Evolutionary conservation across 345 rosid genomes (phyloP), one percentile per base, ranked within the genome.

Genomic region (Firmiana major): DNA sequence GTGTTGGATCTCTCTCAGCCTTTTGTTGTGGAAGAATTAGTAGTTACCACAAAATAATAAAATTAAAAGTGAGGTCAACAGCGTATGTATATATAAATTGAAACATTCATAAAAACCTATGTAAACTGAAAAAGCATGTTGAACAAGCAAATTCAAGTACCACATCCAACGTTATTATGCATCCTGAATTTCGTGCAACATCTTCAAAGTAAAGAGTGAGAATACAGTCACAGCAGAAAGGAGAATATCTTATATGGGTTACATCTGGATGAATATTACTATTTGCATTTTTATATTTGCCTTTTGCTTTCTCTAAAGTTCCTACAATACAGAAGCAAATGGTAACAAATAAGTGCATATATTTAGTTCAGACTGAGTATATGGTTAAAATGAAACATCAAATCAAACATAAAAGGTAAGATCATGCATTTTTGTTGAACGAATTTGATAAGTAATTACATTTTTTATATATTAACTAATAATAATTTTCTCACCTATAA

Each of bases 1-100:
- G 85, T 8, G 5, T 36, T 1, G 83, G 49, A 60, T 73, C 81
- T 38, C 79, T 77, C 54, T 60, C 31, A 8, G 73, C 81, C 84
- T 81, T 67, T 67, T 1, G 36, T 67, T 43, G 36, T 45, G 51
- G 51, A 38, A 40, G 28, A 66, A 48, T 66, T 42, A 12, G 26
- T 55, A 55, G 58, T 53, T 53, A 53, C 70, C 53, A 64, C 8
- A 21, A 7, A 40, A 19, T 38, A 36, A 19, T 36, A 64, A 38
- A 64, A 64, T 38, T 38, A 38, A 38, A 36, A n/a, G 28, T 65
- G 7, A 64, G 48, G 45, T 19, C 3, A 36, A 63, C 36, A 36
- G 34, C 48, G 3, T 62, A 13, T 13, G 3, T 62, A 13, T 13
- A 62, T 19, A 21, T 19, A 64, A 38, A n/a, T 21, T 64, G 24